phyloP scores from a whole-genome alignment of 2,329 filamentous ascomycete genomes.

The Cladosporium sp. region DNA sequence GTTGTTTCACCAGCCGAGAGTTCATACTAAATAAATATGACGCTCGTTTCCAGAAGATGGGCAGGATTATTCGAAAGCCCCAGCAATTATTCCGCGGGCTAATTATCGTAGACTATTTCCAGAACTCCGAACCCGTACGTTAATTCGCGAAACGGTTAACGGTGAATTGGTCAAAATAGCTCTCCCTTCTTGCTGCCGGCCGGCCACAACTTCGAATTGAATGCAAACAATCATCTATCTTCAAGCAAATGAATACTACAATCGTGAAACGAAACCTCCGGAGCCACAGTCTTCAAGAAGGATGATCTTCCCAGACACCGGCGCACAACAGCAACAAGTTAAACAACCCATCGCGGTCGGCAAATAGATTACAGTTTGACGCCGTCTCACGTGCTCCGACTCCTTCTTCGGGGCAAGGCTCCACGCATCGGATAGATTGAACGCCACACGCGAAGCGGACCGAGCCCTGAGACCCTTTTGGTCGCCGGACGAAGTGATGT shows the following conservation, averaged over 20 bases:
- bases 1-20: not conserved
- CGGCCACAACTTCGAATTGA: not conserved
- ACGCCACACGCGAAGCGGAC: not conserved
- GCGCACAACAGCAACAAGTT: too few species aligned
- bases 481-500: not conserved
- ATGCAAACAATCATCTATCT: not conserved
- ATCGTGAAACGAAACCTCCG: not conserved
- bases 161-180: not conserved
- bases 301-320: not conserved
- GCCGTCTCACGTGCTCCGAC: conserved; percentile 7
- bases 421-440: not conserved
- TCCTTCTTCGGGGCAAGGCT: not conserved
- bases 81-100: not conserved
- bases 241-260: not conserved
- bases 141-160: not conserved
- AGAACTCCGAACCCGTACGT: not conserved
- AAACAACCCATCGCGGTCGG: not conserved
- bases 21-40: not conserved
- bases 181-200: not conserved
- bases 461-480: conserved; percentile 8
- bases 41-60: not conserved
- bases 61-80: not conserved
- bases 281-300: not conserved
- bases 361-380: conserved; percentile 5
- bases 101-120: not conserved